Evolutionary conservation across 2,329 filamentous ascomycete species (phyloP).

Genomic region (Fusarium sororula): DNA sequence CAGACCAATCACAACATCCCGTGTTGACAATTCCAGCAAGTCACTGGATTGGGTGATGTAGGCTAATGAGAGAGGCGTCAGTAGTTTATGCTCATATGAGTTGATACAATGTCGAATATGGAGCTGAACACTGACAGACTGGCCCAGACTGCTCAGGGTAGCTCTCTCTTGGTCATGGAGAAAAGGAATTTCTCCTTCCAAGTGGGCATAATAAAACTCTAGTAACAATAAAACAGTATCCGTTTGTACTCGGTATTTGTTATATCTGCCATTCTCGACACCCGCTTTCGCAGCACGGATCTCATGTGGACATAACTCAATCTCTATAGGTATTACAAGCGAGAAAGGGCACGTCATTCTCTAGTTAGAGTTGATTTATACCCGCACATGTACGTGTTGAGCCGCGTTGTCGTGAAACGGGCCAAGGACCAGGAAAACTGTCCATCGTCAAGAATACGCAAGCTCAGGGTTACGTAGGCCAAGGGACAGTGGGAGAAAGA

Average conservation of each 20-base stretch:
- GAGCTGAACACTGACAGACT: not conserved
- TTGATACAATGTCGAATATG: not conserved
- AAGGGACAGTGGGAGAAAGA: not conserved
- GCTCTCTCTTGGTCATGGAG: not conserved
- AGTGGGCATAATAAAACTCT: conserved; percentile 8
- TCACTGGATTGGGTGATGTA: conserved; percentile 7
- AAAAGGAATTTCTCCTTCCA: not conserved
- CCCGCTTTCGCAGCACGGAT: conserved; percentile 18
- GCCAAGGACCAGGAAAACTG: conserved; percentile 2
- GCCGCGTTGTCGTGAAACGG: conserved; percentile 27
- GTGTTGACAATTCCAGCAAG: conserved; percentile 17
- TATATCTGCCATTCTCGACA: conserved; percentile 1
- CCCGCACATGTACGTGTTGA: conserved; percentile 11
- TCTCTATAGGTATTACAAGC: conserved; percentile 20
- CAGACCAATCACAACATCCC: conserved; percentile 9
- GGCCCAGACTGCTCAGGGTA: not conserved
- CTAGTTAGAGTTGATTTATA: not conserved
- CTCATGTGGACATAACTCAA: conserved; percentile 19
- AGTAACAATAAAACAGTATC: not conserved
- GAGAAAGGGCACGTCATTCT: conserved; percentile 23
- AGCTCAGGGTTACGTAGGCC: conserved; percentile 11
- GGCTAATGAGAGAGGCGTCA: conserved; percentile 12
- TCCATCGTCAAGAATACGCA: not conserved
- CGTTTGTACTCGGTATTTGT: conserved; percentile 1
- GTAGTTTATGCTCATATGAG: not conserved